Evolutionary conservation across 371 early-diverging fungal species (phyloP).

Genomic region (Dinochytrium kinnereticum): DNA sequence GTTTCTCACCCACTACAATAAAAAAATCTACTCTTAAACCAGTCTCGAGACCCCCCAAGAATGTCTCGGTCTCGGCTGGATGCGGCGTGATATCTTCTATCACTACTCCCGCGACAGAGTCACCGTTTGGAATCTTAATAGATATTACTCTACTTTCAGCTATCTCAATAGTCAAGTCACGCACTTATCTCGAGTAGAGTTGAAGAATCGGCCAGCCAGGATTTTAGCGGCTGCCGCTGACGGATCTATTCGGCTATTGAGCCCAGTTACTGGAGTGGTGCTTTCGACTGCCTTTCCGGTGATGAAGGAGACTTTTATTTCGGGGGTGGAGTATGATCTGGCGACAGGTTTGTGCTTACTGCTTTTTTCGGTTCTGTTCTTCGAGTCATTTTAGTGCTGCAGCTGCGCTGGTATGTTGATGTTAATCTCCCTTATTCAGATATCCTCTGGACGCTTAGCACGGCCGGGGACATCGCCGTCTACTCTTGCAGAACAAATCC

Average conservation of each 20-base stretch:
- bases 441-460: conserved; percentile 32
- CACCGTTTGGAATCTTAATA: conserved; percentile 51
- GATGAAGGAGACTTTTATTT: conserved; percentile 38
- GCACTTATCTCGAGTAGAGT: conserved; percentile 36
- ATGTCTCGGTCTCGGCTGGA: conserved; percentile 46
- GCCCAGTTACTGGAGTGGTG: conserved; percentile 48
- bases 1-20: too few relatives aligned
- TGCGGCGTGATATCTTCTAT: conserved; percentile 45
- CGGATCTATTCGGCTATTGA: conserved; percentile 45
- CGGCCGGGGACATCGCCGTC: conserved; percentile 41
- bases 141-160: conserved; percentile 46
- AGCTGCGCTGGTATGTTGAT: too few relatives aligned
- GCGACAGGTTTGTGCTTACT: conserved; percentile 31
- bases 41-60: conserved; percentile 44
- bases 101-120: conserved; percentile 47
- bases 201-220: conserved; percentile 30
- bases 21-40: background rate
- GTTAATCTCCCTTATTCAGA: conserved; percentile 10
- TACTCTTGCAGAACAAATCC: conserved; percentile 50
- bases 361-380: too few relatives aligned
- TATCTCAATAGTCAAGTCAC: conserved; percentile 30
- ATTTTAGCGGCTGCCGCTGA: conserved; percentile 47
- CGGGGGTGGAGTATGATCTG: conserved; percentile 42
- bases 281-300: conserved; percentile 52
- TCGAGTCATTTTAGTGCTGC: too few relatives aligned